A percentile compares a stretch with the other conserved stretches of the same genome.
Evolutionary conservation across 176 grass and related monocot genomes (phyloP).

Genomic region (Coix lacrymajobi): DNA sequence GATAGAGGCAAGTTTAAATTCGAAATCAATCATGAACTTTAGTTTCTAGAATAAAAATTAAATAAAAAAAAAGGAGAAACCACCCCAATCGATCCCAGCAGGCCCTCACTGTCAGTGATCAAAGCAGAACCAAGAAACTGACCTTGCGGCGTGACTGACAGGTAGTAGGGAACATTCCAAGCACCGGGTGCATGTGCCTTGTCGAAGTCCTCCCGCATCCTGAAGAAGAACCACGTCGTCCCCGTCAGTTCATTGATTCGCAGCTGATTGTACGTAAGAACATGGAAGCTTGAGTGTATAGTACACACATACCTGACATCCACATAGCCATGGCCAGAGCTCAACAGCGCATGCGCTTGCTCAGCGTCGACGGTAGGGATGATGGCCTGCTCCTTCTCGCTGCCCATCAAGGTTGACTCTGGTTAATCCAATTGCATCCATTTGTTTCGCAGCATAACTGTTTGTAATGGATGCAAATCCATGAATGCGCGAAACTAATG

Average conservation of each 20-base stretch:
- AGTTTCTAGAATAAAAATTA: too few relatives aligned
- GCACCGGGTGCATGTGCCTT: constrained; percentile 16
- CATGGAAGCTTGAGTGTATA: not conserved
- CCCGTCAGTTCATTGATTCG: not conserved
- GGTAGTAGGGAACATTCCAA: constrained; percentile 31
- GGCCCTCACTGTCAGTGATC: not conserved
- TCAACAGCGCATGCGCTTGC: not conserved
- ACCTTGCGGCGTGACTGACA: constrained; percentile 21
- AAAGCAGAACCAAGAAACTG: not conserved
- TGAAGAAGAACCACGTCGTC: not conserved
- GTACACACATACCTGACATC: constrained; percentile 15
- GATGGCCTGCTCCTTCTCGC: not conserved
- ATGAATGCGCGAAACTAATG: not conserved
- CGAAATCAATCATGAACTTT: not conserved
- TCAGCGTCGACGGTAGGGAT: not conserved
- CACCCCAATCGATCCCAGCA: not conserved
- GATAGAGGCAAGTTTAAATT: not conserved
- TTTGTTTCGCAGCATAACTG: too few relatives aligned
- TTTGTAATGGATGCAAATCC: too few relatives aligned
- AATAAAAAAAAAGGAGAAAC: not conserved
- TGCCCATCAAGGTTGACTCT: not conserved
- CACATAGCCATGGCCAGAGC: constrained; percentile 17
- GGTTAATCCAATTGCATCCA: not conserved
- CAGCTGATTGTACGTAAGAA: not conserved
- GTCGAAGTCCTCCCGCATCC: constrained; percentile 32